A percentile compares a stretch with the other conserved stretches of the same genome.
Conservation (phyloP, 2,329 filamentous ascomycete genomes). For the Phaeoacremonium minimum region DNA sequence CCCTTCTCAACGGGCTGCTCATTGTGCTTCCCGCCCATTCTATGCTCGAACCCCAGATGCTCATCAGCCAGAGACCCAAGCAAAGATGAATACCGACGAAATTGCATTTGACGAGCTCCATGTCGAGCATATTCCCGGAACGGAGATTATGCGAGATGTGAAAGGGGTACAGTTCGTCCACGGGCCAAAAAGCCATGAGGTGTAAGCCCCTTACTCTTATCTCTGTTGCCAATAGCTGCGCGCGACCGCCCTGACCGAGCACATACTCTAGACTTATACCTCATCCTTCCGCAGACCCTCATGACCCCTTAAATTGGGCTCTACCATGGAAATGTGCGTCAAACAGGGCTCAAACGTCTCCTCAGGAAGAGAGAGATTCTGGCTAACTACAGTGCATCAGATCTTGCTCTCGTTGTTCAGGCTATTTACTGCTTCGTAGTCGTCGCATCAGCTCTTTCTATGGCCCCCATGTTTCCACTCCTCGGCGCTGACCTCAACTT, state of each 20-base stretch:
- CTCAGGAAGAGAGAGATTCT: too few species aligned
- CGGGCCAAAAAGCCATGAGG: slow-evolving; percentile 15
- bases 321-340: slow-evolving; percentile 29
- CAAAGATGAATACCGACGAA: background rate
- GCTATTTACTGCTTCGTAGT: slow-evolving; percentile 47
- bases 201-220: slow-evolving; percentile 32
- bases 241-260: too few species aligned
- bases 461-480: slow-evolving; percentile 39
- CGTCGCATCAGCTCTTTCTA: slow-evolving; percentile 42
- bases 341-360: too few species aligned
- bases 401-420: slow-evolving; percentile 32
- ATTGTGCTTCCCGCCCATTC: too few species aligned
- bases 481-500: slow-evolving; percentile 18
- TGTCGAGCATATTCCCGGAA: slow-evolving; percentile 16
- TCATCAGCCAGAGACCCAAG: too few species aligned
- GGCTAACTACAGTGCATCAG: slow-evolving; percentile 21
- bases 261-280: slow-evolving; percentile 35
- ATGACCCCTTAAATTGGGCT: slow-evolving; percentile 41
- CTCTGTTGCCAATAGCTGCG: too few species aligned
- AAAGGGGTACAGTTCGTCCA: slow-evolving; percentile 60
- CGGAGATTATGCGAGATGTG: slow-evolving; percentile 35
- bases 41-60: too few species aligned
- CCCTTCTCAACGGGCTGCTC: too few species aligned
- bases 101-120: slow-evolving; percentile 3
- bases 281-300: slow-evolving; percentile 33